Base-by-base conservation (phyloP, 257 asterid genomes). In the Fraxinus anomala region DNA sequence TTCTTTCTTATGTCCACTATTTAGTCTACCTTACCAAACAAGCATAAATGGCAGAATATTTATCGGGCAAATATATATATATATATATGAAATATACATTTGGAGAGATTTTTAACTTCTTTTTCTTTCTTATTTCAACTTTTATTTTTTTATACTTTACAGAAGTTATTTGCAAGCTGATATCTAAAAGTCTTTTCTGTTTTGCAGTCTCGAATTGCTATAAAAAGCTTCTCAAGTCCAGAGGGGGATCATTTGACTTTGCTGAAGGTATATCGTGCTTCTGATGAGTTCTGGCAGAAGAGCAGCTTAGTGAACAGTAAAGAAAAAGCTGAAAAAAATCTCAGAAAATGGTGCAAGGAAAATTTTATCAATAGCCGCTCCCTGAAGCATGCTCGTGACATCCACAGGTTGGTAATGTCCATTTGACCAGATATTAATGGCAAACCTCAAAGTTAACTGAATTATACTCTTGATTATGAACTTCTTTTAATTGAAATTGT, bases 241-340 rank as follows among this genome's bases (percentile, higher is more conserved):
- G 98, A 95, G 76, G 99, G 99, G 49, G 99, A 95, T 86, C 98
- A 95, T 87, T 72, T 91, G 87, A 95, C 99, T 72, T 89, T 95
- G 77, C 84, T 95, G 67, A 92, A 87, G 74, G 97, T 91, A 23
- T 95, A 78, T 79, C 97, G 91, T 65, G 88, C 96, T 82, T 88
- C 98, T 39, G 82, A 77, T 9, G 98, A 95, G 81, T 88, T 93
- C 77, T 85, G 90, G 85, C 90, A 89, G 86, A 93, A 89, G 87
- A 88, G 77, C 84, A 86, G 77, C 82, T 80, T 54, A 70, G 84
- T 72, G 68, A 85, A 79, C 83, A 85, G 88, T 61, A 72, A 80
- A 66, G 97, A 85, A 56, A 93, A 90, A 79, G 91, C 97, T 70
- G 97, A 90, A 83, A 95, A 91, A 83, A 89, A 88, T 80, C 92